Base-by-base conservation (phyloP, 164 flowering plant genomes). In the Vitis rotundifolia region DNA sequence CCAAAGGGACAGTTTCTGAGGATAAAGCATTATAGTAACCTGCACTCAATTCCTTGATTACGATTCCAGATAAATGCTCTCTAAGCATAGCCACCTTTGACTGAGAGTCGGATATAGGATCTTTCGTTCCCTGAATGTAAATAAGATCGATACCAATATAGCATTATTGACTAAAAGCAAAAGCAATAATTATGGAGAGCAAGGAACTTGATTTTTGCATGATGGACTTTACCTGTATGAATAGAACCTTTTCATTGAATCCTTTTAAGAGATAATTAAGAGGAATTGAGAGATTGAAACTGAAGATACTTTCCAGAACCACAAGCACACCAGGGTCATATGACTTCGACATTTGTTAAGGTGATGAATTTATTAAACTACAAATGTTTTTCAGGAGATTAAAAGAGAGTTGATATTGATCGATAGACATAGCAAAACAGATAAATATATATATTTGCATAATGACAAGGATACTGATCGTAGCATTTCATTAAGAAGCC, bases 391-490 rank as follows among this genome's bases (percentile, higher is more conserved):
- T 2, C 26, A 37, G 44, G 18, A 19, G 51, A 22, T 9, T 8
- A 29, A 3, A 31, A 22, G 6, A 22, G 6, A 11, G 14, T 31
- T 61, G 19, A 29, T 2, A 11, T 29, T 60, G 63, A 31, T 31
- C 7, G 0, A 31, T 5, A 31, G 44, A 2, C 44, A 31, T 37
- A 37, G 44, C 7, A 37, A 37, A 68, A 68, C 22, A 10, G 52
- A 37, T n/a, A 22, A 22, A 18, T n/a, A 56, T 12, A 49, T 47
- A 26, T 19, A 50, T 48, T 56, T 31, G n/a, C 18, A 28, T 53
- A 55, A 49, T 9, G 10, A 49, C 67, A 63, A 86, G 92, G 93
- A 93, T 93, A 93, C 98, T 64, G 97, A 89, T 82, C 97, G 85
- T 26, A 82, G 73, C 91, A 93, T 89, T 82, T 93, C 91, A 69